Base-by-base conservation (phyloP, 371 early-diverging fungal species). In the Mucor piriformis region DNA sequence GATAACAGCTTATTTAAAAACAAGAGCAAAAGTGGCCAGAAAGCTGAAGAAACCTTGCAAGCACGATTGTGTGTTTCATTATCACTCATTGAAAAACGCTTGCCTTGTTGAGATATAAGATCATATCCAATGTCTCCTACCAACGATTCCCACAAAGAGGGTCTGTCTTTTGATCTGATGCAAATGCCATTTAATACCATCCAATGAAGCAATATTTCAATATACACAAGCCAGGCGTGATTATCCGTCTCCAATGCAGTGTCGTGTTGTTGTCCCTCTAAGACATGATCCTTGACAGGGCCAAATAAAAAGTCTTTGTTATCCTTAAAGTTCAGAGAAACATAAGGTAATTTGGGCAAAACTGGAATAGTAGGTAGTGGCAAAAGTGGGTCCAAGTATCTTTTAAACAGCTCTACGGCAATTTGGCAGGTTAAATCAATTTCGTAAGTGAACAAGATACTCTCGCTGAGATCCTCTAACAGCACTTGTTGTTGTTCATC, bases 161-260 rank as follows among this genome's bases (percentile, higher is more conserved):
- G 42, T 1, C 24, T 1, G 0, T 54, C 24, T 23, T 48, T 13
- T 1, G 42, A 33, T 29, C 66, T 63, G 7, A 67, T 38, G 29
- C 76, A 71, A 0, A 79, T 27, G 18, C 71, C 67, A 25, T 61
- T 81, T 16, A 72, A 27, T 2, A 70, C 69, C 67, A 81, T 68
- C 81, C 81, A 81, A 21, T 81, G 81, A 23, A 81, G 48, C 3
- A 81, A 25, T 3, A 72, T 50, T 25, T 77, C 72, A 11, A 81
- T 67, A 46, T 71, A 81, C 10, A 81, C 48, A 34, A 81, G 27
- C 69, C 73, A 76, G 7, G 68, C 44, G n/a, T 64, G 57, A 25
- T 56, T 18, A 15, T 70, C 63, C 2, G 20, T 33, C 18, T 52
- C 51, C 24, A 2, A 20, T 5, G 33, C 21, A 7, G 10, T 18